Evolutionary conservation across 1,139 yeast species (phyloP), one percentile per base, ranked within the genome.

Genomic region (Candida sanyaensis): DNA sequence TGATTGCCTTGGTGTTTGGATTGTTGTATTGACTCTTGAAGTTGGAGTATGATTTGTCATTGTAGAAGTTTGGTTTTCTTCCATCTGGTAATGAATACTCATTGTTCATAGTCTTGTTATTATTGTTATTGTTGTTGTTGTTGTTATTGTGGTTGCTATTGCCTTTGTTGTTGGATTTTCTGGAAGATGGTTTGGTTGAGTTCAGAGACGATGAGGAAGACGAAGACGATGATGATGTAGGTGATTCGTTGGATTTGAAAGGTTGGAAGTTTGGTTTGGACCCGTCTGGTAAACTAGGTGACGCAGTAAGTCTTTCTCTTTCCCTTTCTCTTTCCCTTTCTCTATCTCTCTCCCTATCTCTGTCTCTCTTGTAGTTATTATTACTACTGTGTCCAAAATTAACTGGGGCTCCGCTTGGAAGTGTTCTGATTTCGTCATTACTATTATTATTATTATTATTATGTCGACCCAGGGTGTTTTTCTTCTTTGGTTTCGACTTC

Each of bases 391-490:
- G 60, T 13, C 79, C 79, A 60, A 75, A 74, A 52, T 73, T 69
- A 24, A 72, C 78, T 33, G 66, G 63, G 13, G 64, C 63, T 3
- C 81, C 81, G 55, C 68, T 74, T 8, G 81, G 81, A 43, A 75
- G 63, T 40, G 57, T 57, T 48, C 69, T 57, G 11, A 57, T 60
- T 11, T 61, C 65, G 24, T 47, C 43, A 37, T 3, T 17, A 17
- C 21, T 17, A 17, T 17, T 17, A 17, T 17, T 17, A 17, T 17
- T 17, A 17, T 17, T 17, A 17, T 51, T 45, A 44, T 52, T 52
- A 31, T 59, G 58, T 37, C 55, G 59, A 30, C 50, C 55, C 12
- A 11, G 28, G 31, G 56, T 50, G 24, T 56, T 56, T 26, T 53
- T 55, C 29, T 38, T 44, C 38, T 44, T 45, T 9, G 45, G 43